Percentiles rank a stretch among this genome's conserved stretches.
phyloP scores from a whole-genome alignment of 768 basidiomycete species.

The Psilocybe sp. region DNA sequence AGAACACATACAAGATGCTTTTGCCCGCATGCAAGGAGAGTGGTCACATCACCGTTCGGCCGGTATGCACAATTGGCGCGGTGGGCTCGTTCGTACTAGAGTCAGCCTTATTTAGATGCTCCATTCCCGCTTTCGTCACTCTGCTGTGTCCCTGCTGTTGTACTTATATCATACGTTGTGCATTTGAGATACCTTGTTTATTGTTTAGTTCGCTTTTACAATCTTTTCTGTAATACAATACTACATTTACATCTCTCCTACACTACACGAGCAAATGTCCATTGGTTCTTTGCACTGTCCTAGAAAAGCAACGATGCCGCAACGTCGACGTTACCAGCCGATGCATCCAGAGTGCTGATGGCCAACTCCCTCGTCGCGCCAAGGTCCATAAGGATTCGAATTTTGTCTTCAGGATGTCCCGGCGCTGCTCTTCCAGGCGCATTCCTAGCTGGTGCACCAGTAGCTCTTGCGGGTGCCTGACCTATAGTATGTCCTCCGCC shows the following conservation, averaged over 20 bases:
- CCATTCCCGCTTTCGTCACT: slow-evolving; percentile 19
- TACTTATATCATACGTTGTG: slow-evolving; percentile 3
- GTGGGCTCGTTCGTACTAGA: slow-evolving; percentile 75
- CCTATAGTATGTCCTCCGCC: slow-evolving; percentile 68
- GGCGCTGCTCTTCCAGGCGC: slow-evolving; percentile 13
- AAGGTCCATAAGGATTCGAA: slow-evolving; percentile 68
- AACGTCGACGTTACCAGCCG: slow-evolving; percentile 83
- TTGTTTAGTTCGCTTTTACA: not conserved
- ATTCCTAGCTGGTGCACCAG: slow-evolving; percentile 15
- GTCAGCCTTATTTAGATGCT: slow-evolving; percentile 68
- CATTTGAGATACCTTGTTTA: slow-evolving; percentile 2
- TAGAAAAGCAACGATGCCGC: slow-evolving; percentile 87
- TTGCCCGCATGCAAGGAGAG: slow-evolving; percentile 84
- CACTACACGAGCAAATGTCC: not conserved
- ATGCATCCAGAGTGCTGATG: slow-evolving; percentile 69
- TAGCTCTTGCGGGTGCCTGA: slow-evolving; percentile 30
- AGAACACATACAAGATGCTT: slow-evolving; percentile 90
- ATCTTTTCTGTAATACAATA: not conserved
- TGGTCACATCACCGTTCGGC: slow-evolving; percentile 80
- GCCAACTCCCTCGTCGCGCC: slow-evolving; percentile 80
- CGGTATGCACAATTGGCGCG: slow-evolving; percentile 88
- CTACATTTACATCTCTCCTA: not conserved
- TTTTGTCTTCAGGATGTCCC: slow-evolving; percentile 54
- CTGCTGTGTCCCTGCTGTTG: slow-evolving; percentile 8
- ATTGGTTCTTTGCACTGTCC: too few relatives aligned